phyloP scores from a whole-genome alignment of 2,329 filamentous ascomycete species.

The Xylaria sp. region DNA sequence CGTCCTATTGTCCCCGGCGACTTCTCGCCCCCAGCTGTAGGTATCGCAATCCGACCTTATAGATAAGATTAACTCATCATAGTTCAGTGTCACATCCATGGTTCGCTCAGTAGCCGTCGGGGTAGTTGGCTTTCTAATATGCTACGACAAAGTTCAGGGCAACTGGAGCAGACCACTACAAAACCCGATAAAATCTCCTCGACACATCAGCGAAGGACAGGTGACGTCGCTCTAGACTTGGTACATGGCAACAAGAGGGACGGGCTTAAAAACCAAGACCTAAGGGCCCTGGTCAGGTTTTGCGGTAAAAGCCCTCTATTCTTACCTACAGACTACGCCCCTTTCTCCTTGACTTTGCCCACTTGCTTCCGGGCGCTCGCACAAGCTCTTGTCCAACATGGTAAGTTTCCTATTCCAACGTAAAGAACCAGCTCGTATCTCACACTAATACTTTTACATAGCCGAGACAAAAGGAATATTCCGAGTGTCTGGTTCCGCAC shows the following conservation, averaged over 20 bases:
- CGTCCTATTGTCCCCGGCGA: slow-evolving; percentile 49
- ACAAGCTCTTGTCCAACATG: slow-evolving; percentile 70
- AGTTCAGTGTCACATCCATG: slow-evolving; percentile 8
- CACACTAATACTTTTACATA: slow-evolving; percentile 40
- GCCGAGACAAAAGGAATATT: slow-evolving; percentile 68
- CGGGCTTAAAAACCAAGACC: slow-evolving; percentile 59
- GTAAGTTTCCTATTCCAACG: slow-evolving; percentile 50
- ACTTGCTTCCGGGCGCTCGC: slow-evolving; percentile 74
- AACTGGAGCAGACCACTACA: slow-evolving; percentile 42
- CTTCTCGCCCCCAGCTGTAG: slow-evolving; percentile 41
- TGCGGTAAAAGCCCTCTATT: slow-evolving; percentile 71
- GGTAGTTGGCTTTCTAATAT: slow-evolving; percentile 54
- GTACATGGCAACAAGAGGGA: slow-evolving; percentile 57
- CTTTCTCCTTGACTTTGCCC: slow-evolving; percentile 67
- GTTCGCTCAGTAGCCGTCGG: slow-evolving; percentile 39
- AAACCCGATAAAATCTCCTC: slow-evolving; percentile 46
- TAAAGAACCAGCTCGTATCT: neutral
- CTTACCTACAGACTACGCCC: slow-evolving; percentile 67
- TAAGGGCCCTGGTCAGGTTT: slow-evolving; percentile 69
- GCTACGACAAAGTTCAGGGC: slow-evolving; percentile 49
- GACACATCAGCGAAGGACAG: slow-evolving; percentile 63
- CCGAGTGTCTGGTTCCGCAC: slow-evolving; percentile 68
- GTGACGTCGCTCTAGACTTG: slow-evolving; percentile 62
- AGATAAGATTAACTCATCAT: slow-evolving; percentile 3
- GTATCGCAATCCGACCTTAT: slow-evolving; percentile 23